Conservation (phyloP, 2,329 filamentous ascomycete genomes). For the Daldinia eschscholtzii region DNA sequence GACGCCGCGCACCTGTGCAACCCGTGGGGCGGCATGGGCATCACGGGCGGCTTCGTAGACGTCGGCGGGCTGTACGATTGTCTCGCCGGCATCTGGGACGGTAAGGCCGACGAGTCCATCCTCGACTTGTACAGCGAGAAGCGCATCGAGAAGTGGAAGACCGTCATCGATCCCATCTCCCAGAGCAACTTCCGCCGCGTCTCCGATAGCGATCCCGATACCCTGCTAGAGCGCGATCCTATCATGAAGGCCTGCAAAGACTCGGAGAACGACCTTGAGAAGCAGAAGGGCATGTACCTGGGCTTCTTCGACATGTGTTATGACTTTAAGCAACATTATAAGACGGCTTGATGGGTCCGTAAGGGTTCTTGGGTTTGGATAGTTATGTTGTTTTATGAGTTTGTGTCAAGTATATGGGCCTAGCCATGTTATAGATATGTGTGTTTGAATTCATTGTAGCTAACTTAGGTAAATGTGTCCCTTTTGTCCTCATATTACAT, state of each 20-base stretch:
- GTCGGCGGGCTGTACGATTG: constrained; percentile 72
- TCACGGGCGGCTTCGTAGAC: constrained; percentile 75
- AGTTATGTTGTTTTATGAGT: constrained; percentile 6
- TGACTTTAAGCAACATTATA: constrained; percentile 61
- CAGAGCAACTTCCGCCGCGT: constrained; percentile 60
- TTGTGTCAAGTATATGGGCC: constrained; percentile 10
- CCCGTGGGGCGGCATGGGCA: constrained; percentile 70
- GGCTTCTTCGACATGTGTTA: constrained; percentile 56
- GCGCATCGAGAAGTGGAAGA: constrained; percentile 61
- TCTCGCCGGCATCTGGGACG: constrained; percentile 61
- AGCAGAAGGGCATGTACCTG: constrained; percentile 54
- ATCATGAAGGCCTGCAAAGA: constrained; percentile 56
- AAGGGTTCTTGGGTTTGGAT: not conserved
- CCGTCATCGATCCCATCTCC: constrained; percentile 59
- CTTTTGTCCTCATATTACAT: not conserved
- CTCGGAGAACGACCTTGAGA: constrained; percentile 53
- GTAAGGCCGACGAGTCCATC: constrained; percentile 59
- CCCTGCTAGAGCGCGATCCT: constrained; percentile 56
- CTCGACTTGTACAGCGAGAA: constrained; percentile 61
- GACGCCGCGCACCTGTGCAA: constrained; percentile 72
- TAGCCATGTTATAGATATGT: not conserved
- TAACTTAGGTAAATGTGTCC: not conserved
- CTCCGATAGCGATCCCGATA: constrained; percentile 57
- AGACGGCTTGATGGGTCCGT: constrained; percentile 25
- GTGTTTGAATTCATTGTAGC: not conserved